Evolutionary conservation across 2,329 filamentous ascomycete species (phyloP).

Genomic region (Talaromyces sp.): DNA sequence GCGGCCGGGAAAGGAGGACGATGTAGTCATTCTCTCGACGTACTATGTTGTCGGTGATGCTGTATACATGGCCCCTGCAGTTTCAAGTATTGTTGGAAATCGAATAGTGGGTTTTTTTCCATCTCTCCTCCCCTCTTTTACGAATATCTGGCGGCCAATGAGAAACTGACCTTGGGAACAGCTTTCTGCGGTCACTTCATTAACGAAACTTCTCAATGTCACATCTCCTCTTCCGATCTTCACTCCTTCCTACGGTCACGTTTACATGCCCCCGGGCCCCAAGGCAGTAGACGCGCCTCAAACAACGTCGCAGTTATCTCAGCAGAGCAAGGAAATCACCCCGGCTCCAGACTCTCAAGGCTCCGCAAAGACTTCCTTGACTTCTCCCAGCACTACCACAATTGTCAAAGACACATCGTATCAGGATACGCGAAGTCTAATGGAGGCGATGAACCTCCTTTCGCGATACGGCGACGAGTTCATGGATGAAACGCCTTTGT

Average conservation of each 20-base stretch:
- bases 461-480: constrained; percentile 55
- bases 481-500: constrained; percentile 59
- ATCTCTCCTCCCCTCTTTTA: no score
- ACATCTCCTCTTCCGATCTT: constrained; percentile 52
- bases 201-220: constrained; percentile 51
- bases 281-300: constrained; percentile 32
- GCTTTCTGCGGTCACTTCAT: constrained; percentile 51
- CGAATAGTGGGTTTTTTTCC: constrained; percentile 41
- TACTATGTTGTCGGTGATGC: constrained; percentile 58
- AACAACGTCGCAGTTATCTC: constrained; percentile 21
- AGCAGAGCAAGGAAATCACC: constrained; percentile 45
- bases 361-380: constrained; percentile 19
- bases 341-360: constrained; percentile 38
- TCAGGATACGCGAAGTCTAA: constrained; percentile 37
- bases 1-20: constrained; percentile 37
- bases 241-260: constrained; percentile 55
- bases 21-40: constrained; percentile 50
- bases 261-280: constrained; percentile 49
- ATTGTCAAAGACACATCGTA: constrained; percentile 16
- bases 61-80: constrained; percentile 57
- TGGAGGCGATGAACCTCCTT: constrained; percentile 47
- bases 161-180: constrained; percentile 19
- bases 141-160: neutral
- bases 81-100: constrained; percentile 53
- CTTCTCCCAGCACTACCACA: neutral